Evolutionary conservation across 257 asterid genomes (phyloP), one percentile per base, ranked within the genome.

Genomic region (Scutellaria minor): DNA sequence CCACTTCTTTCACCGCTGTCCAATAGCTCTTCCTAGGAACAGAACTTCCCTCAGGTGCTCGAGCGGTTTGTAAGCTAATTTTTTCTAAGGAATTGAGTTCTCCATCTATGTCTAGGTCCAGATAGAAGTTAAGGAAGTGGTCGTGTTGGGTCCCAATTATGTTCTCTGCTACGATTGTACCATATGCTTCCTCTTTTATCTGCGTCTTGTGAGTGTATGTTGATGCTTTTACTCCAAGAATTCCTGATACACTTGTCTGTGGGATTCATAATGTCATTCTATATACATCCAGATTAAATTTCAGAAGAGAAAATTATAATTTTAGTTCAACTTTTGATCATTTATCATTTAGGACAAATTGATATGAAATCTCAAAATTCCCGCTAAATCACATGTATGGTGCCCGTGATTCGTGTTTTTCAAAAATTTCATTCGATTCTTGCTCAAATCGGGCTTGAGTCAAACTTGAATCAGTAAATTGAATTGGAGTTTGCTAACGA

Each of bases 21-120:
- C 85, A 83, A 22, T 83, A 80, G 68, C 83, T 80, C 64, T 44
- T 80, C 74, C 83, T 57, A 0, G 81, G 83, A 31, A 2, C 5
- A 2, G 77, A 51, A 3, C 10, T 51, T 5, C 60, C 40, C 5
- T 75, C 64, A 3, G 10, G 8, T 1, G 47, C 75, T 3, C 3
- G 35, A 7, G 18, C 64, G 0, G 79, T 37, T 41, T 75, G n/a
- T 35, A 83, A 35, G 41, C 57, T 52, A 1, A 37, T 31, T 20
- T 72, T 80, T 7, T 15, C 48, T 6, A 77, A 58, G 60, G 83
- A 77, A 42, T 80, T n/a, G n/a, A 61, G 76, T 12, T 13, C 56
- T 0, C 85, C 86, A 24, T 84, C 89, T 3, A 79, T 60, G 51
- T 84, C 86, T 0, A 84, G 76, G 59, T 83, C 85, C 1, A 83